Percentiles rank a stretch among this genome's conserved stretches.
Evolutionary conservation across 441 rosid species (phyloP).

Genomic region (Sinapis alba): DNA sequence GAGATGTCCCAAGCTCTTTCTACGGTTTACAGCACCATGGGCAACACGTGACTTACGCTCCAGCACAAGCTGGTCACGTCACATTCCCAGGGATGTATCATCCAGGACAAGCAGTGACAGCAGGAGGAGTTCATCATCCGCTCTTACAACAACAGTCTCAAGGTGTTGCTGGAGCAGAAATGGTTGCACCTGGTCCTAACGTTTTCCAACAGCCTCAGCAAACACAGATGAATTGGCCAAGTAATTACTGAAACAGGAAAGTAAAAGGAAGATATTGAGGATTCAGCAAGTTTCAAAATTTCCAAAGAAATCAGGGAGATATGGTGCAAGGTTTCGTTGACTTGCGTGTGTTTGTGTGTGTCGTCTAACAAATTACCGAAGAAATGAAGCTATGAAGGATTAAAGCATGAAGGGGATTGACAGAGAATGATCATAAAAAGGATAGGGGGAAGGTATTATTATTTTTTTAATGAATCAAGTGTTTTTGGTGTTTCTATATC

Average conservation of each 20-base stretch:
- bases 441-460: conserved; percentile 25
- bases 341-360: conserved; percentile 36
- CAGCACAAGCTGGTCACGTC: conserved; percentile 76
- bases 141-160: conserved; percentile 87
- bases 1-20: conserved; percentile 80
- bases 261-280: conserved; percentile 9
- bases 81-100: conserved; percentile 72
- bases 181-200: conserved; percentile 73
- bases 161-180: conserved; percentile 67
- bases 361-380: conserved; percentile 35
- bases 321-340: conserved; percentile 33
- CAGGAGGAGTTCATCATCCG: conserved; percentile 68
- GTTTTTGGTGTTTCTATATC: conserved; percentile 39
- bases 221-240: conserved; percentile 90
- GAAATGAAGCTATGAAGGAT: conserved; percentile 30
- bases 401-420: conserved; percentile 28
- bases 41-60: conserved; percentile 81
- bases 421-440: conserved; percentile 28
- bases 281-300: too few species aligned
- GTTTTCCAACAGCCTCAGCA: conserved; percentile 96
- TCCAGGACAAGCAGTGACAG: conserved; percentile 75
- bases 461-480: conserved; percentile 17
- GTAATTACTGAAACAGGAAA: conserved; percentile 60
- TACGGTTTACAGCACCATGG: conserved; percentile 86
- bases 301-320: conserved; percentile 33